Evolutionary conservation across 2,329 filamentous ascomycete genomes (phyloP).

Genomic region (Massarina eburnea): DNA sequence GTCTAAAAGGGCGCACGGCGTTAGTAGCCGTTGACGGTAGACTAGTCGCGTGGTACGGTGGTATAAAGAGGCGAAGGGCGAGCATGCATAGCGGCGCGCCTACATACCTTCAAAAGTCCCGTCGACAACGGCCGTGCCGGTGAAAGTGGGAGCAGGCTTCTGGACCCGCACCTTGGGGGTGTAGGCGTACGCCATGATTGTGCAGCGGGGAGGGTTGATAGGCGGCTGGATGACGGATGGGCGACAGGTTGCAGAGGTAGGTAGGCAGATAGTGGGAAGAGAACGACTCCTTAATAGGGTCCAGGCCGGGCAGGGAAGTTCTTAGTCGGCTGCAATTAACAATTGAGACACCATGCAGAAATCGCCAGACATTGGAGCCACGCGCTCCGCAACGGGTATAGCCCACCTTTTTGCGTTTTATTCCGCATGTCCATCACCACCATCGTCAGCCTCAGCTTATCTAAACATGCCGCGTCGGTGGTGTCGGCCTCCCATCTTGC

Average conservation of each 20-base stretch:
- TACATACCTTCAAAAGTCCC: slow-evolving; percentile 44
- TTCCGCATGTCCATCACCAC: too few species aligned
- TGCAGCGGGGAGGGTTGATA: slow-evolving; percentile 2
- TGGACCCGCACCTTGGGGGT: slow-evolving; percentile 44
- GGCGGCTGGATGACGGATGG: slow-evolving; percentile 1
- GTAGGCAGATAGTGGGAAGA: slow-evolving; percentile 1
- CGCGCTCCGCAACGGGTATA: not conserved
- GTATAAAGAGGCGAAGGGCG: not conserved
- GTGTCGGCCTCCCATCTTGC: not conserved
- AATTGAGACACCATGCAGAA: not conserved
- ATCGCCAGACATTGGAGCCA: slow-evolving; percentile 1
- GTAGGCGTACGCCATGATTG: slow-evolving; percentile 37
- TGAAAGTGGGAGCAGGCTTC: slow-evolving; percentile 43
- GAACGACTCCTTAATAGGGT: not conserved
- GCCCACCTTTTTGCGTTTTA: not conserved
- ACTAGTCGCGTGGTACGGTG: not conserved
- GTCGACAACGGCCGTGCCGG: slow-evolving; percentile 43
- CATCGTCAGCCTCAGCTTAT: too few species aligned
- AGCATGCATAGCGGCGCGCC: not conserved
- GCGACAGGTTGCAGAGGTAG: not conserved
- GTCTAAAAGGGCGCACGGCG: slow-evolving; percentile 21
- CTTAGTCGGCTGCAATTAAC: slow-evolving; percentile 4
- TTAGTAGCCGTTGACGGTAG: slow-evolving; percentile 4
- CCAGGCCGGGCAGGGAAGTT: not conserved
- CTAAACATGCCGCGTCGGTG: not conserved